Conservation (phyloP, 768 basidiomycete species). For the Kwoniella sp. region DNA sequence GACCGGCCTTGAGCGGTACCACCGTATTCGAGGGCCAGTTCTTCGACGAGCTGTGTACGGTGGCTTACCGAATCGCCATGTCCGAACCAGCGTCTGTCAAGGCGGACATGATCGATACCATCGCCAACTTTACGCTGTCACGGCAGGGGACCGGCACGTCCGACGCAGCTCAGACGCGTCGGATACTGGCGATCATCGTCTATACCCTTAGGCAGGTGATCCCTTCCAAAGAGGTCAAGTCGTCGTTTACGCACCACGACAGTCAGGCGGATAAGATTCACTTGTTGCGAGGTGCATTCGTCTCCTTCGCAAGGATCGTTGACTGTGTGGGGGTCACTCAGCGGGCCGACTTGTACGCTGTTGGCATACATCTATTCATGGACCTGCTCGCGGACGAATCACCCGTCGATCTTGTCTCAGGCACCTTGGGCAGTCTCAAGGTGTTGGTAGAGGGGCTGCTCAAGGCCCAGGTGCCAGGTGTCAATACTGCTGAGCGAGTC, state of each 20-base stretch:
- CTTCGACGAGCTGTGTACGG: conserved; percentile 82
- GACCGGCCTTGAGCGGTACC: conserved; percentile 72
- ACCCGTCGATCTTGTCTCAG: conserved; percentile 69
- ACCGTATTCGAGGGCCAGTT: conserved; percentile 74
- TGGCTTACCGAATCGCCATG: conserved; percentile 86
- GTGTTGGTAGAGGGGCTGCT: conserved; percentile 58
- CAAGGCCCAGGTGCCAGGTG: conserved; percentile 48
- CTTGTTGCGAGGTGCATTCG: conserved; percentile 63
- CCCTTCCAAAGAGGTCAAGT: conserved; percentile 51
- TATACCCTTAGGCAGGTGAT: conserved; percentile 71
- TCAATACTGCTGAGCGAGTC: conserved; percentile 49
- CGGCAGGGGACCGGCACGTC: conserved; percentile 20
- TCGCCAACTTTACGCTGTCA: conserved; percentile 57
- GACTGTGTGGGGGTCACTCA: conserved; percentile 57
- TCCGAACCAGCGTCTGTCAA: conserved; percentile 73
- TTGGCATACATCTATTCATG: conserved; percentile 71
- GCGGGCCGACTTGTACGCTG: conserved; percentile 71
- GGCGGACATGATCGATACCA: conserved; percentile 65
- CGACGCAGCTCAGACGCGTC: conserved; percentile 37
- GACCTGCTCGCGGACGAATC: conserved; percentile 85
- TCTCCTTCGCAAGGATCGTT: conserved; percentile 61
- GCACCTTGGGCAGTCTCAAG: conserved; percentile 76
- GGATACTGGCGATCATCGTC: conserved; percentile 60
- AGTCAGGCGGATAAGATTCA: conserved; percentile 59
- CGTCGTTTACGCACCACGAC: conserved; percentile 51